Evolutionary conservation across 805 yeast species (phyloP), one percentile per base, ranked within the genome.

Genomic region (Kodamaea hsintzibuensis): DNA sequence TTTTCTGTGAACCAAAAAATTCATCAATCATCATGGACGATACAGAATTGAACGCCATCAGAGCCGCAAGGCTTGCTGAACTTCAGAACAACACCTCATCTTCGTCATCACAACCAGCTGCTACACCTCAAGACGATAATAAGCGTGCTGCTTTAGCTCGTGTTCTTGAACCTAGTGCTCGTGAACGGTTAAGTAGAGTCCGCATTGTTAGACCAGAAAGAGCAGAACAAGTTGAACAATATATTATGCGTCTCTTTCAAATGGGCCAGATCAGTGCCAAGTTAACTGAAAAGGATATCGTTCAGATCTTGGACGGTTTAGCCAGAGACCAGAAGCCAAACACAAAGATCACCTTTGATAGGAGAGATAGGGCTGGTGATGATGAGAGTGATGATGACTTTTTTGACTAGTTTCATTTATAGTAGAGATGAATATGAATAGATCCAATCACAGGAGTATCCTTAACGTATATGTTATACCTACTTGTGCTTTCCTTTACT

Each of bases 1-100:
- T 22, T 22, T 22, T 22, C 25, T 22, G 25, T 22, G 25, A 6
- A 22, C 25, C 25, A 22, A 22, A 22, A 22, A 22, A 22, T 22
- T 30, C 35, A 30, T 30, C 35, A 9, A 40, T 7, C 40, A 61
- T 12, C 35, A 91, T 91, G 97, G 97, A 90, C 62, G 93, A 91
- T 67, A 71, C 84, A 18, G 99, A 93, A 70, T 76, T 93, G 55
- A 84, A 86, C 61, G 97, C 97, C 33, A 89, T 93, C 58, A 82
- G 98, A 62, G 91, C 90, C 45, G 98, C 98, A n/a, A 82, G 98
- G 60, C 71, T 93, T 61, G 86, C 87, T 19, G 97, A 93, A 70
- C 75, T 93, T 57, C 96, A 89, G 67, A 77, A 80, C 57, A 79
- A 78, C 56, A 69, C 81, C 1, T 81, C n/a, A 42, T n/a, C 46